Evolutionary conservation across 2,329 filamentous ascomycete genomes (phyloP), one percentile per base, ranked within the genome.

Genomic region (Botryosphaeria agaves): DNA sequence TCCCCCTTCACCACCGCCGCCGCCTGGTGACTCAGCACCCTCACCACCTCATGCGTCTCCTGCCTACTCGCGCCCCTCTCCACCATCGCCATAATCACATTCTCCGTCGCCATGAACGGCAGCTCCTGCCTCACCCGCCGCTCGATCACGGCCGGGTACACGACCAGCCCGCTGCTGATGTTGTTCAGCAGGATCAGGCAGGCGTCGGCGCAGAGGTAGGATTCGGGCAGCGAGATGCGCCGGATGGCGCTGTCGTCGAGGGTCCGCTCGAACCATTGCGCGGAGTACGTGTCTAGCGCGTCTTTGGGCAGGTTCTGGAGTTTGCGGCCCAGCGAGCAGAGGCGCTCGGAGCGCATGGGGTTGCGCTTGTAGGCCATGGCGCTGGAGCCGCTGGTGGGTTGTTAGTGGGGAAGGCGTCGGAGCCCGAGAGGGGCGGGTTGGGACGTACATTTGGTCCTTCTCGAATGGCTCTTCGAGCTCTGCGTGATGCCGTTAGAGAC

Each of bases 401-500:
- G n/a, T n/a, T n/a, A n/a, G n/a, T n/a, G n/a, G n/a, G n/a, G n/a
- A n/a, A n/a, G n/a, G n/a, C n/a, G n/a, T n/a, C n/a, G n/a, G n/a
- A n/a, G n/a, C n/a, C n/a, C n/a, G n/a, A n/a, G n/a, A n/a, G n/a
- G n/a, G n/a, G n/a, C n/a, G n/a, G n/a, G n/a, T n/a, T n/a, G n/a
- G n/a, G n/a, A n/a, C n/a, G n/a, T n/a, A n/a, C n/a, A 85, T 83
- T 56, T 91, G 82, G 40, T 73, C 69, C 43, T 72, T 72, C 57
- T 85, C 79, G 42, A 83, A 81, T 0, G 80, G 81, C 60, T 85
- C 80, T 48, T 91, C 84, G 34, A 89, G 61, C 53, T 91, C 82
- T 62, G n/a, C n/a, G n/a, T n/a, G n/a, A n/a, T n/a, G n/a, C n/a
- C n/a, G n/a, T n/a, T n/a, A n/a, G n/a, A n/a, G n/a, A n/a, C n/a